Evolutionary conservation across 202 grass and related monocot genomes (phyloP).

Genomic region (Zoysia matrella): DNA sequence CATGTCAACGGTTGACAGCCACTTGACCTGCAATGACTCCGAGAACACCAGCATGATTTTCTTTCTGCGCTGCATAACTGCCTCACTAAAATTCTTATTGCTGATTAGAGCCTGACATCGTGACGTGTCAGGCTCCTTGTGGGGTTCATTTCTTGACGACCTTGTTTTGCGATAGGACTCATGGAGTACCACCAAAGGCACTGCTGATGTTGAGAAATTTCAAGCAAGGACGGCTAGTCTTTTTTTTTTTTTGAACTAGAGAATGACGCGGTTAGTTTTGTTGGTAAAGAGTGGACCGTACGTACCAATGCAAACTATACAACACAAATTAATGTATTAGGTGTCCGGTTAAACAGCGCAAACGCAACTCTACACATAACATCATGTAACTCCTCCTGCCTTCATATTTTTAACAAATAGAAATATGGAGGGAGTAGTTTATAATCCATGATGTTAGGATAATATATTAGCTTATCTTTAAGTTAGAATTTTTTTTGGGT

Average conservation of each 20-base stretch:
- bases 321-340: background rate
- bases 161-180: background rate
- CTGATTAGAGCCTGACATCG: too few species aligned
- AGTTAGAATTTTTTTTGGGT: background rate
- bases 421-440: too few species aligned
- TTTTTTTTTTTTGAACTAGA: too few species aligned
- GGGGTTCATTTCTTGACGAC: background rate
- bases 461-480: background rate
- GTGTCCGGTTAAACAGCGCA: background rate
- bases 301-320: background rate
- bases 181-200: background rate
- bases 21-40: background rate
- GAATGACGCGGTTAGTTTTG: background rate
- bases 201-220: background rate
- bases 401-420: background rate
- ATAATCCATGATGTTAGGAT: background rate
- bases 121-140: too few species aligned
- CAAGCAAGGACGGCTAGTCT: background rate
- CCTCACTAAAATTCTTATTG: background rate
- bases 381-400: background rate
- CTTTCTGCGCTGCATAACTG: too few species aligned
- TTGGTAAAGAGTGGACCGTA: background rate
- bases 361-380: background rate
- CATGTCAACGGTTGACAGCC: background rate
- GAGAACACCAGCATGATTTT: background rate